Evolutionary conservation across 495 filamentous ascomycete species (phyloP).

Genomic region (Annulohypoxylon stygium): DNA sequence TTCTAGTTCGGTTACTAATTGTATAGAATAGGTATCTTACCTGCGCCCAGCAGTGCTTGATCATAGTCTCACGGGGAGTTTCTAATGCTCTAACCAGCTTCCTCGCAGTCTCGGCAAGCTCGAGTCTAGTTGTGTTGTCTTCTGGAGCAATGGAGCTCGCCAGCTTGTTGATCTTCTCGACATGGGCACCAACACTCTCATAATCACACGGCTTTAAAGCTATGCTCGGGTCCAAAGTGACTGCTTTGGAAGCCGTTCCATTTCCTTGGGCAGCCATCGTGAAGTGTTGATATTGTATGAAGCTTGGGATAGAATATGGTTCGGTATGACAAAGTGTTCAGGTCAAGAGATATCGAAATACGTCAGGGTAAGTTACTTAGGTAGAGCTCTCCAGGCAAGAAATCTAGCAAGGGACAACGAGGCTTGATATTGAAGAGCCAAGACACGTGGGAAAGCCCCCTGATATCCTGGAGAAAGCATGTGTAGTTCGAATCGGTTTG

Average conservation of each 20-base stretch:
- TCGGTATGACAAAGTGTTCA: background rate
- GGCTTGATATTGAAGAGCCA: slow-evolving; percentile 18
- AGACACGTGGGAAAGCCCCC: background rate
- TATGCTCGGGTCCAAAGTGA: slow-evolving; percentile 9
- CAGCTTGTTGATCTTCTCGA: slow-evolving; percentile 14
- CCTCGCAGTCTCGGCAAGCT: slow-evolving; percentile 49
- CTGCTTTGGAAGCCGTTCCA: background rate
- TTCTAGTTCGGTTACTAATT: background rate
- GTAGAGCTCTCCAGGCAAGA: background rate
- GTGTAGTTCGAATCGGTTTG: background rate
- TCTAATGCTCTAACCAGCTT: slow-evolving; percentile 49
- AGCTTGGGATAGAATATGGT: no score
- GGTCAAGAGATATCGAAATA: background rate
- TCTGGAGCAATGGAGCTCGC: slow-evolving; percentile 8
- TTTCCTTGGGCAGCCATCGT: slow-evolving; percentile 7
- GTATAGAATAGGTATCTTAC: slow-evolving; percentile 18
- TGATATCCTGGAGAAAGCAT: background rate
- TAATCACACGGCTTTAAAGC: slow-evolving; percentile 26
- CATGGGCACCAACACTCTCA: slow-evolving; percentile 14
- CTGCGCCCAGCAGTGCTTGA: slow-evolving; percentile 53
- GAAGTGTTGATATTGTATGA: background rate
- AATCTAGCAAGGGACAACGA: slow-evolving; percentile 7
- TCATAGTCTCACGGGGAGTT: slow-evolving; percentile 55
- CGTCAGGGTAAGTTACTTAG: background rate
- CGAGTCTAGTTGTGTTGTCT: slow-evolving; percentile 14